Base-by-base conservation (phyloP, 306 rosid species). In the Vachellia pachyceras region DNA sequence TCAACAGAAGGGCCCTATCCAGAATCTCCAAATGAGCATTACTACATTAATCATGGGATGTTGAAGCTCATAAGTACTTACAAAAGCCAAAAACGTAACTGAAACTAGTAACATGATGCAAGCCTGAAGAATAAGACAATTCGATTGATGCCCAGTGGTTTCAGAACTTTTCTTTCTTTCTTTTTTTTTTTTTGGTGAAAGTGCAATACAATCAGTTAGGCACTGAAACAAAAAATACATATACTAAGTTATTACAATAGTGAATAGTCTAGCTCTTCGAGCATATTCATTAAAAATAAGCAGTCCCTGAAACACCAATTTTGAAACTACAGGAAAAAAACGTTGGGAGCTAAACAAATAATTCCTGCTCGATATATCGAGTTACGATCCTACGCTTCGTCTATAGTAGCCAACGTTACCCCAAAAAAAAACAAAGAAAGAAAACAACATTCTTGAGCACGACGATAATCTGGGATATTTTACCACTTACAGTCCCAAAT, bases 371-470 rank as follows among this genome's bases (percentile, higher is more conserved):
- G 20, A 64, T 25, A 22, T 58, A 22, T 60, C 52, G 52, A 15
- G 78, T 80, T 12, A 73, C 54, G 2, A 33, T 9, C 79, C 45
- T 2, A 52, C 4, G 23, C 36, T 55, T 44, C 14, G 20, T 73
- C 66, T 44, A 73, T 71, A 40, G 10, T 33, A 29, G 22, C 40
- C 78, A n/a, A 41, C 69, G 47, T 76, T 37, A 33, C 67, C 39
- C 61, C 25, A n/a, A n/a, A n/a, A n/a, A n/a, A n/a, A n/a, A n/a
- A n/a, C 3, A 22, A 57, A 20, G 8, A n/a, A 7, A 18, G 10
- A 52, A 52, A 52, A 52, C 23, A 7, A 57, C 11, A 57, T 22
- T 22, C 13, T 7, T 0, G 25, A 50, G 61, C 12, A 42, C 42
- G 40, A 77, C 49, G 25, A 58, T 37, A 55, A 14, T 73, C 81